Conservation (phyloP, 768 basidiomycete genomes). For the Holtermannia corniformis region DNA sequence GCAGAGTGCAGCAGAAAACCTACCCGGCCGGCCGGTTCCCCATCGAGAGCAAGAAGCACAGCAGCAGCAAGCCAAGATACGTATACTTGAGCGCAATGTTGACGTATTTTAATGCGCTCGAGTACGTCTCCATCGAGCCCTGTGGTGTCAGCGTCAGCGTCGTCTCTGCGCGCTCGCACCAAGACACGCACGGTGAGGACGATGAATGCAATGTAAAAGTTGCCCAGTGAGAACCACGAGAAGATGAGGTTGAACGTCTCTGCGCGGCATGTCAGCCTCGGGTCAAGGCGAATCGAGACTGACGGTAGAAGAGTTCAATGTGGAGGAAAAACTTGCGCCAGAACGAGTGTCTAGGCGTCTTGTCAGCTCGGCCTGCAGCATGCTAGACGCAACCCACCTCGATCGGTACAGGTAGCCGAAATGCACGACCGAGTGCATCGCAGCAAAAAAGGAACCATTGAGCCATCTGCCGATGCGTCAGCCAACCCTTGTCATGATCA, state of each 20-base stretch:
- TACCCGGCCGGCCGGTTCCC: conserved; percentile 86
- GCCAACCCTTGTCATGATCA: not conserved
- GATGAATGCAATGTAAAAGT: conserved; percentile 81
- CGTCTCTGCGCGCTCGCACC: not conserved
- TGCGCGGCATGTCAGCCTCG: conserved; percentile 1
- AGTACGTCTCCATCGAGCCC: conserved; percentile 1
- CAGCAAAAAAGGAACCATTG: conserved; percentile 97
- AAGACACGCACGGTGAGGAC: not conserved
- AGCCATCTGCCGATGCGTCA: conserved; percentile 58
- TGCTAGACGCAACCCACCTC: conserved; percentile 43
- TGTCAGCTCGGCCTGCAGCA: conserved; percentile 6
- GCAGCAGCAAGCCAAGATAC: conserved; percentile 76
- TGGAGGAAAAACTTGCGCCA: conserved; percentile 88
- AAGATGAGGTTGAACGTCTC: conserved; percentile 80
- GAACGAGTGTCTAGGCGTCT: conserved; percentile 51
- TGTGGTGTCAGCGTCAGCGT: not conserved
- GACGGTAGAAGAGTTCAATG: conserved; percentile 76
- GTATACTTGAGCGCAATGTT: conserved; percentile 75
- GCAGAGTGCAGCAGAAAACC: conserved; percentile 7
- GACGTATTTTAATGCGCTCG: conserved; percentile 50
- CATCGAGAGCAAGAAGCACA: conserved; percentile 75
- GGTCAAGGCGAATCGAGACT: conserved; percentile 1
- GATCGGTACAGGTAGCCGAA: conserved; percentile 94
- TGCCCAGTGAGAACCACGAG: conserved; percentile 82
- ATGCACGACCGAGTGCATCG: conserved; percentile 80